Evolutionary conservation across 129 eudicot species (phyloP).

Genomic region (Apium graveolens): DNA sequence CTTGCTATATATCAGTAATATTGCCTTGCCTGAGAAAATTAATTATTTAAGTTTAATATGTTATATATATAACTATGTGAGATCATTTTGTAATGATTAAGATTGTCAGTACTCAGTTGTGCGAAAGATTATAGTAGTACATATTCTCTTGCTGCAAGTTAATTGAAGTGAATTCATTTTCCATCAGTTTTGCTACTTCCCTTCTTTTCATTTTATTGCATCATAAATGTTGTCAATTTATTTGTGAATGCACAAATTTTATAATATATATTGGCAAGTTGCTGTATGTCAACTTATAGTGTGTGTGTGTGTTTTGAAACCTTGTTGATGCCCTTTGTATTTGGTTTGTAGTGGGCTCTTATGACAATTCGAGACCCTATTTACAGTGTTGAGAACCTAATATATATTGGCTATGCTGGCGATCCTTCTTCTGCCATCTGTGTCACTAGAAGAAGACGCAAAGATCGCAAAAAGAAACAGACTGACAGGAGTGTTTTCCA

Average conservation of each 20-base stretch:
- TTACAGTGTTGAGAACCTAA: slow-evolving; percentile 78
- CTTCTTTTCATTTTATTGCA: background rate
- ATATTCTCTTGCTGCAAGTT: background rate
- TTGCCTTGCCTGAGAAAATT: background rate
- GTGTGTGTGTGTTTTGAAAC: background rate
- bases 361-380: slow-evolving; percentile 88
- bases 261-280: background rate
- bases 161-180: background rate
- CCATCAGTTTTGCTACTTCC: background rate
- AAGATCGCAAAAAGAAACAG: slow-evolving; percentile 91
- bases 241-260: background rate
- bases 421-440: slow-evolving; percentile 84
- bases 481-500: slow-evolving; percentile 81
- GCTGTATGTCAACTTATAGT: background rate
- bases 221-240: background rate
- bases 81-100: background rate
- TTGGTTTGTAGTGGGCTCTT: slow-evolving; percentile 78
- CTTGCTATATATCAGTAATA: background rate
- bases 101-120: background rate
- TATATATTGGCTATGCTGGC: slow-evolving; percentile 74
- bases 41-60: background rate
- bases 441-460: slow-evolving; percentile 67
- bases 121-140: background rate
- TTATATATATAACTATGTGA: background rate
- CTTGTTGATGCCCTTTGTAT: background rate